Percentiles rank a stretch among this genome's conserved stretches.
These are phyloP conservation scores for Mycena filopes DNA, from an alignment of 768 basidiomycete genomes.

Conservation along the genomic window DNA sequence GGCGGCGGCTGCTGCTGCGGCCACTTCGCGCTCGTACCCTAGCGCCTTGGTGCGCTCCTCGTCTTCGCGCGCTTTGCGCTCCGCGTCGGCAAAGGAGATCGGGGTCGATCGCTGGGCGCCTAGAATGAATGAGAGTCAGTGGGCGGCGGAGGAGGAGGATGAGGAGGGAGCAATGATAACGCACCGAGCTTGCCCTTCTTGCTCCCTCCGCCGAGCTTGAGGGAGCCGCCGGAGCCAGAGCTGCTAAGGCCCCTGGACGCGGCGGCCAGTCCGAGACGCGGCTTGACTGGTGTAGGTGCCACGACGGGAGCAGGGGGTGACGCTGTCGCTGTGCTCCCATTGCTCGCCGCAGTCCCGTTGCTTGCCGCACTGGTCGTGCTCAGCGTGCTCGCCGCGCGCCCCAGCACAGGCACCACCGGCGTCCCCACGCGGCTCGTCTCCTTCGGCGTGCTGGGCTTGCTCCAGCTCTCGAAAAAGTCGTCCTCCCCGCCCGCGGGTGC, in stretches of 20 bases:
- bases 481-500: conserved; percentile 68
- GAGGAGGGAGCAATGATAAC: conserved; percentile 5
- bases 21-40: conserved; percentile 87
- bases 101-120: conserved; percentile 91
- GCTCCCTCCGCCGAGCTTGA: conserved; percentile 33
- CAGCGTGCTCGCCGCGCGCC: conserved; percentile 18
- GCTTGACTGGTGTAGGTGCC: conserved; percentile 40
- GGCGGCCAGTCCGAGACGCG: conserved; percentile 29
- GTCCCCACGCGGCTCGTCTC: conserved; percentile 33
- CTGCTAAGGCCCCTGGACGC: conserved; percentile 29
- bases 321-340: conserved; percentile 3
- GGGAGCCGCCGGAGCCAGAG: conserved; percentile 14
- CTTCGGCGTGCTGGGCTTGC: conserved; percentile 78
- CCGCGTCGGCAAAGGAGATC: conserved; percentile 95
- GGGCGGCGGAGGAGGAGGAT: conserved; percentile 57
- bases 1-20: conserved; percentile 50
- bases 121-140: conserved; percentile 82
- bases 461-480: conserved; percentile 98
- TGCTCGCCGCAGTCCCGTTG: conserved; percentile 4
- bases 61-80: conserved; percentile 89
- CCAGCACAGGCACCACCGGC: conserved; percentile 29
- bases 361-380: conserved; percentile 4
- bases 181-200: conserved; percentile 35
- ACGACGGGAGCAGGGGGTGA: conserved; percentile 42
- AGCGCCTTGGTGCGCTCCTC: conserved; percentile 92